These are phyloP conservation scores for Terfezia boudieri DNA, from an alignment of 495 filamentous ascomycete species.

Conservation along the genomic window DNA sequence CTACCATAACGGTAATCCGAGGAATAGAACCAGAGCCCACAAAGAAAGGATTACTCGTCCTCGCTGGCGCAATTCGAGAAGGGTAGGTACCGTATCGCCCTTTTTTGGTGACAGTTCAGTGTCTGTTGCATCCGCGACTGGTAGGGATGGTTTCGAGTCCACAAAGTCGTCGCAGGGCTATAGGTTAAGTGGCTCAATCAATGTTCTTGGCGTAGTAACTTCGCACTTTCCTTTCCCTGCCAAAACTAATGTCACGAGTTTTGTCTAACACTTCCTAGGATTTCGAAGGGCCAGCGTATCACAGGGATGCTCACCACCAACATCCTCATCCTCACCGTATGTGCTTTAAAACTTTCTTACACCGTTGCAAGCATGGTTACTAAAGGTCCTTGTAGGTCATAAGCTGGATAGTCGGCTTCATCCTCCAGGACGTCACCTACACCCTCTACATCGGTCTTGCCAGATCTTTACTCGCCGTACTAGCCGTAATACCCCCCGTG, in stretches of 20 bases:
- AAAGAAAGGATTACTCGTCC: conserved; percentile 64
- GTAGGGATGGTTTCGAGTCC: too few relatives aligned
- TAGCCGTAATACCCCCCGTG: conserved; percentile 71
- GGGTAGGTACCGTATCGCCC: conserved; percentile 18
- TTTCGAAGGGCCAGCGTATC: conserved; percentile 45
- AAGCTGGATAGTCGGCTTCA: conserved; percentile 61
- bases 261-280: conserved; percentile 2
- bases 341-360: background rate
- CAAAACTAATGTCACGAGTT: background rate
- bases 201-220: too few relatives aligned
- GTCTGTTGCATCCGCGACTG: too few relatives aligned
- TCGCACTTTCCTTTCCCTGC: too few relatives aligned
- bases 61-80: conserved; percentile 42
- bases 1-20: conserved; percentile 95
- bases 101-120: too few relatives aligned
- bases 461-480: conserved; percentile 57
- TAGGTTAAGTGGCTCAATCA: too few relatives aligned
- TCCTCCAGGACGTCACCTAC: conserved; percentile 62
- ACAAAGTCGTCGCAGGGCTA: too few relatives aligned
- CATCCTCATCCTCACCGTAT: conserved; percentile 40
- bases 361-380: background rate
- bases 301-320: conserved; percentile 83
- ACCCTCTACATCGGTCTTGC: conserved; percentile 62
- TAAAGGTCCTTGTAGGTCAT: conserved; percentile 30
- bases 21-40: conserved; percentile 66